These are phyloP conservation scores for Tephrocybe sp. DNA, from an alignment of 768 basidiomycete genomes.

Conservation along the genomic window DNA sequence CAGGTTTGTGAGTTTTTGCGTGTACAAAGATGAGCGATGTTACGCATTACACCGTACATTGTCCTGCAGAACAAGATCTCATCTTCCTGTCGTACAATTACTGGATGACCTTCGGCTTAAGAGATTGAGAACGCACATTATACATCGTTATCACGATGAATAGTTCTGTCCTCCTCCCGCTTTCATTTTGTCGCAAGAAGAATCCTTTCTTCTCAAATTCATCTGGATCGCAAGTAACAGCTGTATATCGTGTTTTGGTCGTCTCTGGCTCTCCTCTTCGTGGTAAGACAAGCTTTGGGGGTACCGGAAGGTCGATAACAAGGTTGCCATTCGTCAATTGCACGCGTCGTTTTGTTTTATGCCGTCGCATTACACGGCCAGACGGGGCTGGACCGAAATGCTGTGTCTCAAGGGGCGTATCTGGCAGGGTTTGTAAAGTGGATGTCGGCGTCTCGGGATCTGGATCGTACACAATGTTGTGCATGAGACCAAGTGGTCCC, in stretches of 20 bases:
- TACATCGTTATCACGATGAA: slow-evolving; percentile 97
- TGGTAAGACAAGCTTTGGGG: slow-evolving; percentile 78
- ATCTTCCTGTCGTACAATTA: slow-evolving; percentile 55
- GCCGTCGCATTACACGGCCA: slow-evolving; percentile 73
- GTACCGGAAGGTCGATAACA: slow-evolving; percentile 81
- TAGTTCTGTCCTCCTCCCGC: slow-evolving; percentile 78
- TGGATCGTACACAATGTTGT: slow-evolving; percentile 36
- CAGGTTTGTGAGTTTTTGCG: slow-evolving; percentile 91
- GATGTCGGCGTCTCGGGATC: slow-evolving; percentile 42
- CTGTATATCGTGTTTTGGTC: slow-evolving; percentile 74
- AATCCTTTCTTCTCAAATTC: slow-evolving; percentile 84
- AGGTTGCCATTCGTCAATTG: slow-evolving; percentile 86
- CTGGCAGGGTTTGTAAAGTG: slow-evolving; percentile 38
- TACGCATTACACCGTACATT: slow-evolving; percentile 91
- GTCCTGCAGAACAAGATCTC: slow-evolving; percentile 92
- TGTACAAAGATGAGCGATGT: slow-evolving; percentile 76
- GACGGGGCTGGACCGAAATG: slow-evolving; percentile 89
- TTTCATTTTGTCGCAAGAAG: slow-evolving; percentile 81
- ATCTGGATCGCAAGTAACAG: slow-evolving; percentile 92
- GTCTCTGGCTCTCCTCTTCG: slow-evolving; percentile 71
- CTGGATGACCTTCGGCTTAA: slow-evolving; percentile 1
- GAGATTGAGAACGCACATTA: slow-evolving; percentile 57
- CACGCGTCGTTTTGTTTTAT: slow-evolving; percentile 76
- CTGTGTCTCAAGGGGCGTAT: slow-evolving; percentile 59
- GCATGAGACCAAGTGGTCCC: slow-evolving; percentile 21